Base-by-base conservation (phyloP, 2,329 filamentous ascomycete genomes). In the Talaromyces albobiverticillius region DNA sequence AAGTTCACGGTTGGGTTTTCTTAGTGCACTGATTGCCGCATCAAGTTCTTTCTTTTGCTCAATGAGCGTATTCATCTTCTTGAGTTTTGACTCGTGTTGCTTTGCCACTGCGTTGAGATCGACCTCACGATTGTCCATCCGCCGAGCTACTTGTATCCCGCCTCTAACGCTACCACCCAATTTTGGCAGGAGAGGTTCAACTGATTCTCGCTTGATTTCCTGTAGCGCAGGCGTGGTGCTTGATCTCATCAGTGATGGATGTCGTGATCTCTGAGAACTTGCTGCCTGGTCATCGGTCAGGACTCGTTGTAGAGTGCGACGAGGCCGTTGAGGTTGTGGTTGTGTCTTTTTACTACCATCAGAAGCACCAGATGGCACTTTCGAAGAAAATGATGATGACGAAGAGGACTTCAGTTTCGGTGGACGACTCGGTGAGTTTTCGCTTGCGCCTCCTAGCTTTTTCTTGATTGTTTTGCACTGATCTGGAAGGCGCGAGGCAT, bases 41-140 rank as follows among this genome's bases (percentile, higher is more conserved):
- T 76, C 74, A 9, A 79, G 67, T 56, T 79, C 75, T 55, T 69
- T 74, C 64, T 76, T 76, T 55, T 77, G 74, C 26, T 77, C 73
- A 22, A 72, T 64, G 11, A 76, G 62, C 56, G 72, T 67, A 53
- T 76, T 72, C 53, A 76, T 73, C 59, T 75, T 76, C 59, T 70
- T 72, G 38, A 76, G 58, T 57, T 78, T 79, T 9, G 69, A 65
- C 57, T 79, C 73, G 48, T 74, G 72, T 49, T 71, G 70, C 49
- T 73, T 72, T 8, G 74, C 70, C 52, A 72, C 70, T 2, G 74
- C 73, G 46, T 72, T 70, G 9, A 79, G 67, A 58, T 79, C 77
- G 41, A 79, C 70, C 61, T 79, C 76, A 22, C 77, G 74, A 57
- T 78, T 76, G 46, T 75, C 72, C 23, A 70, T 71, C 11, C 75